Conservation (phyloP, 495 filamentous ascomycete genomes). For the Aspergillus wentii region DNA sequence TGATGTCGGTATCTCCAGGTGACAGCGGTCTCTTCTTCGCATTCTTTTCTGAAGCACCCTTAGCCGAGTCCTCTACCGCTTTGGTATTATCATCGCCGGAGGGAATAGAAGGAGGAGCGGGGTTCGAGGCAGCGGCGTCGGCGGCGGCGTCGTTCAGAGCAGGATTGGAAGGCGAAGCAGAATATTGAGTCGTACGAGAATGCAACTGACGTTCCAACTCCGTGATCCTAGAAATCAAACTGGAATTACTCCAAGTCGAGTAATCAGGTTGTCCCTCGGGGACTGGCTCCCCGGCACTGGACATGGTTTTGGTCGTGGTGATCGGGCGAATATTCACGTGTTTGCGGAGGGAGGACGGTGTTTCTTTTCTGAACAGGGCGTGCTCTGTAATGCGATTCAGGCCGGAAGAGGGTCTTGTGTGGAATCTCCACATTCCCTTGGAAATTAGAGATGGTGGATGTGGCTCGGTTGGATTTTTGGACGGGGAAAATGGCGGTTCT, state of each 20-base stretch:
- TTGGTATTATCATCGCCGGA: neutral
- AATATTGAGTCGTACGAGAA: constrained; percentile 38
- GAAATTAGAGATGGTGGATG: constrained; percentile 1
- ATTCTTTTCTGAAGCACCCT: neutral
- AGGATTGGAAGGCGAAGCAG: too few species aligned
- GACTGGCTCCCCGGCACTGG: constrained; percentile 3
- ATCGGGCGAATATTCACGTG: neutral
- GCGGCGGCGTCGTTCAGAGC: too few species aligned
- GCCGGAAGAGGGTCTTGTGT: constrained; percentile 1
- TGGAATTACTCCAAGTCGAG: constrained; percentile 59
- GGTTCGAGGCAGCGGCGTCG: constrained; percentile 4
- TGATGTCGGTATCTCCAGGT: constrained; percentile 23
- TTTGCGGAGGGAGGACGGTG: neutral
- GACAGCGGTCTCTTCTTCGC: constrained; percentile 18
- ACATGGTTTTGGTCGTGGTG: constrained; percentile 6
- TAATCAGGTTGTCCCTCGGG: constrained; percentile 34
- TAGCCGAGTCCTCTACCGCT: neutral
- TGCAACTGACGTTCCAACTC: constrained; percentile 59
- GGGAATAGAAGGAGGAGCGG: constrained; percentile 1
- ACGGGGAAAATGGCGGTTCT: neutral
- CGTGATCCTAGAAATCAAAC: constrained; percentile 60
- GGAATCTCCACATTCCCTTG: constrained; percentile 17
- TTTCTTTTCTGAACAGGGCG: constrained; percentile 1
- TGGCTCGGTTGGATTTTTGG: neutral
- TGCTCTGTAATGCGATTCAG: constrained; percentile 1